A percentile compares a stretch with the other conserved stretches of the same genome.
phyloP scores from a whole-genome alignment of 1,139 yeast genomes.

The Eremothecium cymbalariae region DNA sequence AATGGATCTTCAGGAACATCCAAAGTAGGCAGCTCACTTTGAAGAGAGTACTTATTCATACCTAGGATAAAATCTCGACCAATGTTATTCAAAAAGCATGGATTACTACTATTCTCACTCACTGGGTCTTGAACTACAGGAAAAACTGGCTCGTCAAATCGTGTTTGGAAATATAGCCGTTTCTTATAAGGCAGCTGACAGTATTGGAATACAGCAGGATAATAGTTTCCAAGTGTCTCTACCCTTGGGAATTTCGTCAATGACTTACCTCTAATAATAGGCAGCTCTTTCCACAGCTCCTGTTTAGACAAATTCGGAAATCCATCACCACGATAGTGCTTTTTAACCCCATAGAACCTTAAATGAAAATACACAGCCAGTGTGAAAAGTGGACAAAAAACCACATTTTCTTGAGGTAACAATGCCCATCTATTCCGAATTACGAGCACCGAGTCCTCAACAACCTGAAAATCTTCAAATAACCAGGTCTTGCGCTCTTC shows the following conservation, averaged over 20 bases:
- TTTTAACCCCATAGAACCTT: constrained; percentile 26
- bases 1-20: constrained; percentile 8
- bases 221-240: constrained; percentile 24
- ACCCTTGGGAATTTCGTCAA: constrained; percentile 25
- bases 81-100: constrained; percentile 17
- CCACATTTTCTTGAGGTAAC: constrained; percentile 22
- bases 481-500: constrained; percentile 22
- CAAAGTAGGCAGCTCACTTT: constrained; percentile 7
- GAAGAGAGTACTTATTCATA: constrained; percentile 20
- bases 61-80: constrained; percentile 21
- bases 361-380: constrained; percentile 27
- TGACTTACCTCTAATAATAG: constrained; percentile 26
- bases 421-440: constrained; percentile 11
- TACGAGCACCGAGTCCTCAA: constrained; percentile 11
- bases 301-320: constrained; percentile 20
- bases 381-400: constrained; percentile 27
- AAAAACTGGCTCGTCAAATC: constrained; percentile 13
- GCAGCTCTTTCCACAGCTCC: constrained; percentile 13
- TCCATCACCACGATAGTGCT: constrained; percentile 25
- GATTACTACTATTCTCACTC: background rate
- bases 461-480: constrained; percentile 15
- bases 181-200: constrained; percentile 28
- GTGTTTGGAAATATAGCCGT: constrained; percentile 21
- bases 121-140: constrained; percentile 6
- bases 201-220: constrained; percentile 25